Conservation (phyloP, 257 asterid species). For the Paraleonurus japonicus region DNA sequence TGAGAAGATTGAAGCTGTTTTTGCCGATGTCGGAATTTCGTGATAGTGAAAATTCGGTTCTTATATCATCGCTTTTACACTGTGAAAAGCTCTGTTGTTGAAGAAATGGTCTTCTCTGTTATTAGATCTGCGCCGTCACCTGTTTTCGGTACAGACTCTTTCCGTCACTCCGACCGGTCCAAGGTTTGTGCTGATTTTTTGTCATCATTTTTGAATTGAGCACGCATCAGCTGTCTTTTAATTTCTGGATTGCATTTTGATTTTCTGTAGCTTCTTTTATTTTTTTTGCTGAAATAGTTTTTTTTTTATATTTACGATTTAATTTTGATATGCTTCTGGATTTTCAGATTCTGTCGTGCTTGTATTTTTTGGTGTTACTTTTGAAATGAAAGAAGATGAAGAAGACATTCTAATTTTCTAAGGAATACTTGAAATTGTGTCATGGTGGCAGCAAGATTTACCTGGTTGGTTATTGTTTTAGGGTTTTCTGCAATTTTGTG, state of each 20-base stretch:
- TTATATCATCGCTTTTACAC: constrained; percentile 16
- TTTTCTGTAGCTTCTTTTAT: neutral
- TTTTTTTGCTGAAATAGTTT: neutral
- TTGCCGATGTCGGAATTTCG: constrained; percentile 46
- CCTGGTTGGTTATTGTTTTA: no score
- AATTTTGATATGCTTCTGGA: constrained; percentile 9
- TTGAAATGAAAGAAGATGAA: constrained; percentile 33
- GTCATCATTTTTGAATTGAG: neutral
- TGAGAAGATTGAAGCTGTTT: constrained; percentile 55
- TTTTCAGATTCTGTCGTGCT: constrained; percentile 2
- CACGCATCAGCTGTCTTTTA: constrained; percentile 17
- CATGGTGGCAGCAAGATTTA: no score
- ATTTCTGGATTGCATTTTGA: neutral
- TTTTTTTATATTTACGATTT: neutral
- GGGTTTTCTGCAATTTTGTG: no score
- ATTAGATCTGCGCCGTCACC: constrained; percentile 59
- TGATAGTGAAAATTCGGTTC: neutral
- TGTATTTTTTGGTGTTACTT: neutral
- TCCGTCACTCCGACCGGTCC: constrained; percentile 33
- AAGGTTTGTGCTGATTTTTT: constrained; percentile 33
- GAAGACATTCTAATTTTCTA: constrained; percentile 62
- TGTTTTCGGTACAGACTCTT: constrained; percentile 35
- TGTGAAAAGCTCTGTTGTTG: constrained; percentile 16
- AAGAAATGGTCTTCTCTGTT: constrained; percentile 55
- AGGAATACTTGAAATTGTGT: no score